phyloP scores from a whole-genome alignment of 1,139 yeast species.

The Candida dubliniensis region DNA sequence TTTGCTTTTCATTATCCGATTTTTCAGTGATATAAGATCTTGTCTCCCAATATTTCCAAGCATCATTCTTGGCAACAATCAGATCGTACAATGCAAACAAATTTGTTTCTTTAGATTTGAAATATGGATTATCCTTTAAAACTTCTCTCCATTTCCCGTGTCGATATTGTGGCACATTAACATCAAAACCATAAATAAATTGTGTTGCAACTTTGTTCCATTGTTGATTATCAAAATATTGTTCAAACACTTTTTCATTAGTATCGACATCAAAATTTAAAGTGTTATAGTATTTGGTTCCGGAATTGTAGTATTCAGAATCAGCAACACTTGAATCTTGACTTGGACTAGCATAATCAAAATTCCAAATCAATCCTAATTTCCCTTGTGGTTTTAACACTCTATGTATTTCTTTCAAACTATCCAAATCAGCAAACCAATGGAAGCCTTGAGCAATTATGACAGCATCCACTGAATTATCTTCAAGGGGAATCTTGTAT shows the following conservation, averaged over 20 bases:
- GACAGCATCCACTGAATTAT: slow-evolving; percentile 49
- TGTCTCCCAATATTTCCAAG: slow-evolving; percentile 57
- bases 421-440: slow-evolving; percentile 58
- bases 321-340: slow-evolving; percentile 12
- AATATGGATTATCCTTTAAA: slow-evolving; percentile 29
- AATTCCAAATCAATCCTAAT: slow-evolving; percentile 64
- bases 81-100: slow-evolving; percentile 32
- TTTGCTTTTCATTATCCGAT: slow-evolving; percentile 32
- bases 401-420: slow-evolving; percentile 52
- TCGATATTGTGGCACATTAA: slow-evolving; percentile 60
- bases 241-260: slow-evolving; percentile 13
- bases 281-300: slow-evolving; percentile 10
- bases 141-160: slow-evolving; percentile 49
- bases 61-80: slow-evolving; percentile 29
- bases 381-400: slow-evolving; percentile 50
- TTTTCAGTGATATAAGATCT: slow-evolving; percentile 58
- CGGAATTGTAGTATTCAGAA: slow-evolving; percentile 11
- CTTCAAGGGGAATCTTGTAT: slow-evolving; percentile 49
- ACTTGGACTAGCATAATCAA: slow-evolving; percentile 38
- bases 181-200: slow-evolving; percentile 29
- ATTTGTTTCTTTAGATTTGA: slow-evolving; percentile 30
- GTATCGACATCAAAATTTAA: slow-evolving; percentile 3
- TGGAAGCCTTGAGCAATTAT: slow-evolving; percentile 69
- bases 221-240: slow-evolving; percentile 13
- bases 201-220: slow-evolving; percentile 32